phyloP scores from a whole-genome alignment of 73 alveolate species.

The Tetrahymena thermophila region DNA sequence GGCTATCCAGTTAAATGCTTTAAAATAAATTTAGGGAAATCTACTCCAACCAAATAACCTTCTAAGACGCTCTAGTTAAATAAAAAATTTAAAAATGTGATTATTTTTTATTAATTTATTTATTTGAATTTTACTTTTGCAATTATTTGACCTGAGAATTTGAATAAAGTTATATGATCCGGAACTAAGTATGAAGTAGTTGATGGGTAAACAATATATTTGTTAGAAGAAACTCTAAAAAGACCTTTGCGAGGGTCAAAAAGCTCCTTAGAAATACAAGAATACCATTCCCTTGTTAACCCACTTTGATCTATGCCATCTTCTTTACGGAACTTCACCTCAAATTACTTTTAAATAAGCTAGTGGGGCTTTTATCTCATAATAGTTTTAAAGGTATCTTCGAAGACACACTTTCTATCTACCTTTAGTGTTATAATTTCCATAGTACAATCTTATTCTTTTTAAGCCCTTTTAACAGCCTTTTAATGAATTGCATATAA shows the following conservation, averaged over 20 bases:
- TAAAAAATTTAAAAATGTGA: neutral
- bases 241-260: constrained; percentile 21
- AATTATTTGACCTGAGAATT: neutral
- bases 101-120: neutral
- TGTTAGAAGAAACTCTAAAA: constrained; percentile 28
- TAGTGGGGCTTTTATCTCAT: constrained; percentile 36
- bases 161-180: neutral
- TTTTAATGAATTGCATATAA: neutral
- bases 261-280: constrained; percentile 40
- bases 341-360: constrained; percentile 28
- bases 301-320: constrained; percentile 48
- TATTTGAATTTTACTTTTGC: neutral
- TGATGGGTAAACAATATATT: constrained; percentile 25
- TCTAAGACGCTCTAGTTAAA: neutral
- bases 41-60: neutral
- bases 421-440: constrained; percentile 35
- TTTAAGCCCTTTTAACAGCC: neutral
- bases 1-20: neutral
- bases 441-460: neutral
- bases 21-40: constrained; percentile 1
- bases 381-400: constrained; percentile 40
- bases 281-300: constrained; percentile 46
- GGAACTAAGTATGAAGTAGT: neutral
- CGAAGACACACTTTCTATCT: constrained; percentile 43
- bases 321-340: constrained; percentile 43